Percentiles rank a stretch among this genome's conserved stretches.
Evolutionary conservation across 306 rosid species (phyloP).

Genomic region (Begonia fuchsioides): DNA sequence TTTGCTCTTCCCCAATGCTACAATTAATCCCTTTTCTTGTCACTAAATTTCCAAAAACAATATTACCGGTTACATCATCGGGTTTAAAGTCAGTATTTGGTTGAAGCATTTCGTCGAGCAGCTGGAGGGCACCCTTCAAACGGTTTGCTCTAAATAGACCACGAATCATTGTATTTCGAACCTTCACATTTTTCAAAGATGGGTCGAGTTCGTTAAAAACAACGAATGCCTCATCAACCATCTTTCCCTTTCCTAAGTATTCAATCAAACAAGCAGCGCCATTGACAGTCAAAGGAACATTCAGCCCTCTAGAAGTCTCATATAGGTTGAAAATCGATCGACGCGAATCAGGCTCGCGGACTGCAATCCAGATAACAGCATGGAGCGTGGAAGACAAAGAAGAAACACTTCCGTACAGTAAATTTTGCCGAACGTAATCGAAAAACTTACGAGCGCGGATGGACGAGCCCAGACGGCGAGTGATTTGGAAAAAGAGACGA

Average conservation of each 20-base stretch:
- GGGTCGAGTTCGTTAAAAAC: slow-evolving; percentile 26
- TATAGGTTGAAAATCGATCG: slow-evolving; percentile 25
- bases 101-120: slow-evolving; percentile 72
- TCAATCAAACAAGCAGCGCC: slow-evolving; percentile 23
- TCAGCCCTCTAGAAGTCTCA: slow-evolving; percentile 12
- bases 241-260: slow-evolving; percentile 23
- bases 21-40: slow-evolving; percentile 18
- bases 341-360: slow-evolving; percentile 23
- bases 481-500: slow-evolving; percentile 25
- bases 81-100: slow-evolving; percentile 23
- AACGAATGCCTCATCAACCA: slow-evolving; percentile 31
- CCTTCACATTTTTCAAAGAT: slow-evolving; percentile 20
- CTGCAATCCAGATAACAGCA: slow-evolving; percentile 36
- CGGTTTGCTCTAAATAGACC: slow-evolving; percentile 22
- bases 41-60: slow-evolving; percentile 29
- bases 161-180: slow-evolving; percentile 27
- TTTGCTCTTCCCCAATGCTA: slow-evolving; percentile 25
- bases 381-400: slow-evolving; percentile 26
- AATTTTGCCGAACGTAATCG: slow-evolving; percentile 12
- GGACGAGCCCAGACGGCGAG: slow-evolving; percentile 18
- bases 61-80: slow-evolving; percentile 21
- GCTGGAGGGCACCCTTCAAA: slow-evolving; percentile 23
- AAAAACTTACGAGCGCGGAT: slow-evolving; percentile 20
- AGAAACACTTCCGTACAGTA: not conserved
- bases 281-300: slow-evolving; percentile 17